Conservation (phyloP, 768 basidiomycete species). For the Erythrobasidium yunnanense region DNA sequence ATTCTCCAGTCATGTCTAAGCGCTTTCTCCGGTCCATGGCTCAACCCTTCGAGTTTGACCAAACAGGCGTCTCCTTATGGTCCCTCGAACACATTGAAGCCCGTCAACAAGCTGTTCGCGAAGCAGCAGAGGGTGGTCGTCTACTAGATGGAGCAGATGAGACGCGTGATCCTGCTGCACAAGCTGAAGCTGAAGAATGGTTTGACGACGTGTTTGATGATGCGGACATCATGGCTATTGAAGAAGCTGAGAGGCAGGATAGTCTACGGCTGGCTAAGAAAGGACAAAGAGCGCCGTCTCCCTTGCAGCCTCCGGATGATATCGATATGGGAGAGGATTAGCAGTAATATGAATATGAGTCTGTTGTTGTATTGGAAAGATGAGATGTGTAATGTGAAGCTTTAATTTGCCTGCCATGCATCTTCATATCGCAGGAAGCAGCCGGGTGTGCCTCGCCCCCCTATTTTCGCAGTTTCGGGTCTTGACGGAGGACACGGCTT, state of each 20-base stretch:
- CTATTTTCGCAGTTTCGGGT: no score
- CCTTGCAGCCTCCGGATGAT: no score
- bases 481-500: no score
- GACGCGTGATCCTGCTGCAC: background rate
- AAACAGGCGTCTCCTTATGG: slow-evolving; percentile 90
- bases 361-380: background rate
- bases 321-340: slow-evolving; percentile 16
- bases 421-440: no score
- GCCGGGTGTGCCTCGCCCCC: no score
- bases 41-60: slow-evolving; percentile 91
- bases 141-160: slow-evolving; percentile 14
- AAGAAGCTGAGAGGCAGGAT: background rate
- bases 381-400: background rate
- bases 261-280: background rate
- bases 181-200: slow-evolving; percentile 22
- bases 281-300: no score
- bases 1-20: slow-evolving; percentile 64
- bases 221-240: slow-evolving; percentile 24
- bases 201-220: slow-evolving; percentile 18
- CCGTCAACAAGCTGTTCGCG: slow-evolving; percentile 41
- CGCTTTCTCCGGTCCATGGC: slow-evolving; percentile 97
- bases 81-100: slow-evolving; percentile 80
- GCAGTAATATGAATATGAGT: slow-evolving; percentile 7
- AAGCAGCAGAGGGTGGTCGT: slow-evolving; percentile 18
- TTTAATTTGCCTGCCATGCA: background rate